Evolutionary conservation across 441 rosid genomes (phyloP), one percentile per base, ranked within the genome.

Genomic region (Pelargonium myrrhifolium): DNA sequence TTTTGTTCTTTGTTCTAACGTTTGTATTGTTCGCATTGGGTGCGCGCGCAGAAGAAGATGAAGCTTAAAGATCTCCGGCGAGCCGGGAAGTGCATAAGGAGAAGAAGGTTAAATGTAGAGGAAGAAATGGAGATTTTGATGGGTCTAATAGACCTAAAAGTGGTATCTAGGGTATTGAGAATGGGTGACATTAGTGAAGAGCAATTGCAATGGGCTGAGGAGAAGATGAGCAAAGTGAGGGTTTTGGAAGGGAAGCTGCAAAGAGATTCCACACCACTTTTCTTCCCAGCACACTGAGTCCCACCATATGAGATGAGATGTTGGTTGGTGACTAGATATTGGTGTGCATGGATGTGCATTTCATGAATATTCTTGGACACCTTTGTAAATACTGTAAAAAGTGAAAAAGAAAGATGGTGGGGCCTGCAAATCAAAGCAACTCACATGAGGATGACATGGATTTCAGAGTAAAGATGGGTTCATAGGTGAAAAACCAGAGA

Each of bases 131-230:
- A 93, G 76, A 84, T 91, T 55, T 65, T 91, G 72, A 88, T 93
- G 99, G 97, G 88, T 39, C 70, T 85, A 47, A 91, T 87, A 70
- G 99, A 93, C 79, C 72, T 91, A 28, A 87, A 93, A 73, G 88
- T 91, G 70, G 99, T 87, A 69, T 93, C 96, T 40, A 84, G 97
- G 81, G 97, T 89, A 9, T 75, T 93, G 70, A 91, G 97, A 39
- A 91, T 81, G 90, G 74, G 68, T 12, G 87, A 83, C 18, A 40
- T 93, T 56, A 82, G 76, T 9, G 99, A 93, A 72, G 87, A 86
- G 69, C 87, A 84, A 69, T 65, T 89, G 71, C 96, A 93, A 67
- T 93, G 99, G 99, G 88, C 95, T 45, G 99, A 91, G 75, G 97
- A 80, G 76, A 93, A 91, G 82, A 91, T 88, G 96, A 91, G 89